A percentile compares a stretch with the other conserved stretches of the same genome.
Evolutionary conservation across 441 rosid species (phyloP).

Genomic region (Geranium incanum): DNA sequence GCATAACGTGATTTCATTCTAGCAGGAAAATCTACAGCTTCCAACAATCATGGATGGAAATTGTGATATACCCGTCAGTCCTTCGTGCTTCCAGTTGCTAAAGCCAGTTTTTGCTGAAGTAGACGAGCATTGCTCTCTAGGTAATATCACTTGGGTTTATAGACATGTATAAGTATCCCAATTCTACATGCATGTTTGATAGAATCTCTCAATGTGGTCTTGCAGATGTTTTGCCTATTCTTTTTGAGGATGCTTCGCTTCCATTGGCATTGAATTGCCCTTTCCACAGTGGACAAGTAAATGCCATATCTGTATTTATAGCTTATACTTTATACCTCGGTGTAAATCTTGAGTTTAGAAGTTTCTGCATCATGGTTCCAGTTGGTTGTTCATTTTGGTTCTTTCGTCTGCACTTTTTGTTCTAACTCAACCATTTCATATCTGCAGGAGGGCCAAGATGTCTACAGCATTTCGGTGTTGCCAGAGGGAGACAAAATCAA

Average conservation of each 20-base stretch:
- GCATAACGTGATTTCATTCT: neutral
- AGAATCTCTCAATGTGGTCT: conserved; percentile 16
- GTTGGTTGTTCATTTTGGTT: neutral
- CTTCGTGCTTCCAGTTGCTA: conserved; percentile 39
- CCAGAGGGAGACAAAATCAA: conserved; percentile 47
- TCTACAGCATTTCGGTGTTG: conserved; percentile 55
- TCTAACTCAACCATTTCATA: conserved; percentile 7
- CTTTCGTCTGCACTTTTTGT: neutral
- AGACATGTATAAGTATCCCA: neutral
- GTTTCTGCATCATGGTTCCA: neutral
- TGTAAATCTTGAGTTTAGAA: conserved; percentile 7
- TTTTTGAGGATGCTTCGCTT: conserved; percentile 41
- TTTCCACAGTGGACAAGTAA: conserved; percentile 37
- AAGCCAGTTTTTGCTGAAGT: conserved; percentile 40
- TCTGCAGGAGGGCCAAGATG: conserved; percentile 51
- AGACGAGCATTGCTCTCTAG: conserved; percentile 36
- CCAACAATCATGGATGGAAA: conserved; percentile 32
- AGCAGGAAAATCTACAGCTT: conserved; percentile 37
- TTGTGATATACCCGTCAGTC: conserved; percentile 29
- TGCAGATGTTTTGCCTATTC: conserved; percentile 52
- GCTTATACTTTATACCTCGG: neutral
- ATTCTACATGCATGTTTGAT: conserved; percentile 12
- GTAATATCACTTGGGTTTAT: conserved; percentile 23
- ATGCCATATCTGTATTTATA: conserved; percentile 19
- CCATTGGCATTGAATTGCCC: conserved; percentile 35